These are phyloP conservation scores for Firmiana major DNA, from an alignment of 345 rosid species.

Conservation along the genomic window DNA sequence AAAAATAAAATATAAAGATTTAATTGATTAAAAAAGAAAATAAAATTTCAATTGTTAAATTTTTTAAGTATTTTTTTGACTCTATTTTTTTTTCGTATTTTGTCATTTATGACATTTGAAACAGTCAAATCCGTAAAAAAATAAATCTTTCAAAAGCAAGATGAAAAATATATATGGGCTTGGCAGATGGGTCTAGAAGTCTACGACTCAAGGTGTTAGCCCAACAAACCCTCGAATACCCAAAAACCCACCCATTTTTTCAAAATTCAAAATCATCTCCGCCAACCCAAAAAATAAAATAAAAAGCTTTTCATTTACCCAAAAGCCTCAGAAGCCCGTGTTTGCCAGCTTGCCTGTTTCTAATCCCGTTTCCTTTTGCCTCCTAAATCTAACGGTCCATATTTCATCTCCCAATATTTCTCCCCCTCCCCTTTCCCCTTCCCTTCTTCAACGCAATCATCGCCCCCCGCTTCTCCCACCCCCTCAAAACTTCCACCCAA, in stretches of 20 bases:
- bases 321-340: slow-evolving; percentile 23
- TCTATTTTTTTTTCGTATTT: too few species aligned
- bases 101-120: too few species aligned
- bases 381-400: slow-evolving; percentile 50
- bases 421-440: slow-evolving; percentile 33
- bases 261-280: slow-evolving; percentile 10
- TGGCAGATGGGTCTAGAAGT: neutral
- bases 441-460: slow-evolving; percentile 44
- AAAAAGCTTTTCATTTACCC: slow-evolving; percentile 2
- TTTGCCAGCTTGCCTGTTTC: slow-evolving; percentile 26
- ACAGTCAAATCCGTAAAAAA: too few species aligned
- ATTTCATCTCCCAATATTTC: slow-evolving; percentile 24
- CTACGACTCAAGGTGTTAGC: neutral
- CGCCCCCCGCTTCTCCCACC: slow-evolving; percentile 31
- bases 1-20: too few species aligned
- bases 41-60: too few species aligned
- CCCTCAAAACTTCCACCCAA: neutral
- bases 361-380: neutral
- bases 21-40: too few species aligned
- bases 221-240: neutral
- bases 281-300: neutral
- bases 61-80: too few species aligned
- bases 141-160: too few species aligned
- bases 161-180: neutral
- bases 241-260: neutral